Evolutionary conservation across 176 grass and related monocot genomes (phyloP).

Genomic region (Avena atlantica): DNA sequence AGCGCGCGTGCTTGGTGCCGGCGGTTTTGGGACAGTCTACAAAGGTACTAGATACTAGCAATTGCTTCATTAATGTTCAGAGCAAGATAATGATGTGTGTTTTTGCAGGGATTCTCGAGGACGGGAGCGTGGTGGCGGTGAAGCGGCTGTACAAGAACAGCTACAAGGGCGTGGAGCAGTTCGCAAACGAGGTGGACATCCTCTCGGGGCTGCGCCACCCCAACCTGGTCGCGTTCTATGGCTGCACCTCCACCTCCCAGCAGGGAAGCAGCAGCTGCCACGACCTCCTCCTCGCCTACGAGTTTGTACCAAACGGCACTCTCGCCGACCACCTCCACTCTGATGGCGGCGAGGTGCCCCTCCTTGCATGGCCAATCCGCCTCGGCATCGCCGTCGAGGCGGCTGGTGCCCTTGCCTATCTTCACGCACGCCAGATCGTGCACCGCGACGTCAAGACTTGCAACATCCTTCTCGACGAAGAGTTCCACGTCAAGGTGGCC

Average conservation of each 20-base stretch:
- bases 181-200: conserved; percentile 73
- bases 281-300: conserved; percentile 70
- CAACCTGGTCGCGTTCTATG: conserved; percentile 66
- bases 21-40: conserved; percentile 69
- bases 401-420: conserved; percentile 54
- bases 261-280: conserved; percentile 15
- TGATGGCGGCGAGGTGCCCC: background rate
- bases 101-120: conserved; percentile 36
- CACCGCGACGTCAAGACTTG: conserved; percentile 74
- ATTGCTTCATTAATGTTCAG: background rate
- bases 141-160: conserved; percentile 79
- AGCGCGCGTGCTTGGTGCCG: conserved; percentile 51
- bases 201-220: conserved; percentile 64
- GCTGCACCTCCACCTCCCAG: conserved; percentile 50
- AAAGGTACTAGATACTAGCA: conserved; percentile 35
- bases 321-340: conserved; percentile 66
- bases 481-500: conserved; percentile 69
- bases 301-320: conserved; percentile 74
- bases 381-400: conserved; percentile 60
- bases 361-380: conserved; percentile 33
- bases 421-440: conserved; percentile 50
- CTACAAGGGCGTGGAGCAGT: conserved; percentile 66
- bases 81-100: background rate
- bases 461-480: conserved; percentile 64
- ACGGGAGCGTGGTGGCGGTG: conserved; percentile 61